Evolutionary conservation across 2,329 filamentous ascomycete species (phyloP), one percentile per base, ranked within the genome.

Genomic region (Aspergillus carbonarius): DNA sequence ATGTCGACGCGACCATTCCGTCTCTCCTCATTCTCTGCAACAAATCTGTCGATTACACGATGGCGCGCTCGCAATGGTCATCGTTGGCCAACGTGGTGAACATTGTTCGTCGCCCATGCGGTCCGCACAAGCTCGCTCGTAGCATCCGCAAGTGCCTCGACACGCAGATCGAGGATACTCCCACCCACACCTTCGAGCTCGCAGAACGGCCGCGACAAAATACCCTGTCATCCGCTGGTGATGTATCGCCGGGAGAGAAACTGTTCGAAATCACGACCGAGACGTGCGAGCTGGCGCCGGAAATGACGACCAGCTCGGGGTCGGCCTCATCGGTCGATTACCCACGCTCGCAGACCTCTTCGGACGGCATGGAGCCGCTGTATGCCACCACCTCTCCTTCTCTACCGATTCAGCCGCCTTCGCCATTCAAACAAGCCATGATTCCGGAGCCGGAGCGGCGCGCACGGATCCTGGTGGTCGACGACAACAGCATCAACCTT

Each of bases 401-500:
- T n/a, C 60, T 58, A 3, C 54, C 57, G 6, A 40, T 59, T 9
- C 46, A 39, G 17, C 25, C 55, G 2, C 55, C 46, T 13, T 42
- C 57, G 37, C n/a, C 53, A 12, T 9, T 20, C 7, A 40, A 40
- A 10, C 17, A 55, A 25, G 15, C 47, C 10, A 9, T 44, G 1
- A 9, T 40, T 6, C 10, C 39, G 2, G 42, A 52, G 20, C 4
- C 12, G 1, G 58, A 70, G 34, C 63, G 63, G 17, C 59, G 55
- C 5, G 59, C 73, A 2, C 68, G 70, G 10, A 66, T 80, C 2
- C 69, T 80, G 0, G 74, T 80, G 0, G 78, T 80, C 4, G 78
- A 80, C 46, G 78, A 80, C 60, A 80, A 80, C 59, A 65, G 68
- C 1, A 80, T 80, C 58, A 80, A 80, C 40, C 70, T 79, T 9